Conservation (phyloP, 2,329 filamentous ascomycete genomes). For the Teratosphaeriaceae sp. region DNA sequence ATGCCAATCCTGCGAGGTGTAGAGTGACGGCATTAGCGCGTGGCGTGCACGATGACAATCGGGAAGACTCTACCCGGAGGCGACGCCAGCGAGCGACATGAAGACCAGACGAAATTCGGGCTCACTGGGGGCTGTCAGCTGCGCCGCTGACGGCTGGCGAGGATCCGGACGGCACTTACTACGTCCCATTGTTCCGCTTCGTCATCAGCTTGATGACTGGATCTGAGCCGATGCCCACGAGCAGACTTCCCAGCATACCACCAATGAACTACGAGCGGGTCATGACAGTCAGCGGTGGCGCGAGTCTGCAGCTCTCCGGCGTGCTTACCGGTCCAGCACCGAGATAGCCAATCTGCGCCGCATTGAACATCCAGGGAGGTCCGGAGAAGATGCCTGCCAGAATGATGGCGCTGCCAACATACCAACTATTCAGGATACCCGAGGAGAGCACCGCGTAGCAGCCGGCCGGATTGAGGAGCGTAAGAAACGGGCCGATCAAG, state of each 20-base stretch:
- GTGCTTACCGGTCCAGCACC: slow-evolving; percentile 10
- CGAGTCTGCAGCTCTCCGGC: too few relatives aligned
- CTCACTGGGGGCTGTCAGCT: slow-evolving; percentile 14
- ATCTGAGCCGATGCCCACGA: slow-evolving; percentile 9
- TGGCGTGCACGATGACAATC: too few relatives aligned
- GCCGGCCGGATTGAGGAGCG: slow-evolving; percentile 13
- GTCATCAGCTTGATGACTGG: slow-evolving; percentile 15
- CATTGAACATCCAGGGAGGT: slow-evolving; percentile 13
- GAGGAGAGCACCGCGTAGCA: slow-evolving; percentile 12
- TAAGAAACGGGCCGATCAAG: slow-evolving; percentile 15
- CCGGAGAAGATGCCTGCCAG: slow-evolving; percentile 15
- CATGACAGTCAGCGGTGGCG: too few relatives aligned
- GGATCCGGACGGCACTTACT: slow-evolving; percentile 13
- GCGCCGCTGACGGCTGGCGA: not conserved
- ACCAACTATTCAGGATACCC: slow-evolving; percentile 16
- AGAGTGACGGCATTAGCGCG: too few relatives aligned
- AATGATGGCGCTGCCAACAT: slow-evolving; percentile 20
- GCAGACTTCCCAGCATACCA: slow-evolving; percentile 10
- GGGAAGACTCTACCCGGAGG: too few relatives aligned
- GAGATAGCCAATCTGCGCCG: slow-evolving; percentile 15
- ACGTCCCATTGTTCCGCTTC: slow-evolving; percentile 13
- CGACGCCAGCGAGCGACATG: slow-evolving; percentile 11
- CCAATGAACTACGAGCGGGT: slow-evolving; percentile 13
- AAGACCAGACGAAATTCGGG: slow-evolving; percentile 26
- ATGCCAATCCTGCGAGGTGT: too few relatives aligned